Conservation (phyloP, 805 yeast species). For the Candida pini region DNA sequence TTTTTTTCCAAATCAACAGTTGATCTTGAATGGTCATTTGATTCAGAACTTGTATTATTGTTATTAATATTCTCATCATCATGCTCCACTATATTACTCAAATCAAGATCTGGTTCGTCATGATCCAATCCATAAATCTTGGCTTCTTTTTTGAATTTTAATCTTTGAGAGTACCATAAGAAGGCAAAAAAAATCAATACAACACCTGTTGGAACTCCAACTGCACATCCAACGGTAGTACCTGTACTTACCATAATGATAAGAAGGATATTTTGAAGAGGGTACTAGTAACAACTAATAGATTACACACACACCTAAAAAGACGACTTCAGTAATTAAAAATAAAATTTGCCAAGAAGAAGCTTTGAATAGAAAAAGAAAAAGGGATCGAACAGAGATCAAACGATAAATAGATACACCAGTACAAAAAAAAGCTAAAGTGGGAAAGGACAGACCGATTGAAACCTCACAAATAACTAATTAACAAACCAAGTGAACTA, state of each 20-base stretch:
- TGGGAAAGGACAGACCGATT: no score
- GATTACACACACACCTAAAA: no score
- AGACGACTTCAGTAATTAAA: no score
- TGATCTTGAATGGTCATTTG: not conserved
- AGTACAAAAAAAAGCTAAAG: no score
- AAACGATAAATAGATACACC: no score
- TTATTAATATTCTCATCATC: not conserved
- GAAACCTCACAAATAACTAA: no score
- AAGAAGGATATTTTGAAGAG: no score
- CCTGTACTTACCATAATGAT: conserved; percentile 21
- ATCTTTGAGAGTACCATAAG: conserved; percentile 32
- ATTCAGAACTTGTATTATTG: not conserved
- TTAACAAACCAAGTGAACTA: no score
- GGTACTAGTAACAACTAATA: no score
- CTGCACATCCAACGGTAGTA: conserved; percentile 47
- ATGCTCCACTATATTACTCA: conserved; percentile 25
- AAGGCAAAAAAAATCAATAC: conserved; percentile 29
- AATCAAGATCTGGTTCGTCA: conserved; percentile 33
- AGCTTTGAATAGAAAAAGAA: no score
- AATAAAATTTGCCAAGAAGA: no score
- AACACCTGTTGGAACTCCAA: conserved; percentile 44
- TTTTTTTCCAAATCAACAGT: conserved; percentile 1
- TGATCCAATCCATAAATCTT: conserved; percentile 25
- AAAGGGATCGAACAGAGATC: no score
- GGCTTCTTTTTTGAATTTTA: conserved; percentile 32